A percentile compares a stretch with the other conserved stretches of the same genome.
Conservation (phyloP, 2,329 filamentous ascomycete genomes). For the Fusarium gaditjirri region DNA sequence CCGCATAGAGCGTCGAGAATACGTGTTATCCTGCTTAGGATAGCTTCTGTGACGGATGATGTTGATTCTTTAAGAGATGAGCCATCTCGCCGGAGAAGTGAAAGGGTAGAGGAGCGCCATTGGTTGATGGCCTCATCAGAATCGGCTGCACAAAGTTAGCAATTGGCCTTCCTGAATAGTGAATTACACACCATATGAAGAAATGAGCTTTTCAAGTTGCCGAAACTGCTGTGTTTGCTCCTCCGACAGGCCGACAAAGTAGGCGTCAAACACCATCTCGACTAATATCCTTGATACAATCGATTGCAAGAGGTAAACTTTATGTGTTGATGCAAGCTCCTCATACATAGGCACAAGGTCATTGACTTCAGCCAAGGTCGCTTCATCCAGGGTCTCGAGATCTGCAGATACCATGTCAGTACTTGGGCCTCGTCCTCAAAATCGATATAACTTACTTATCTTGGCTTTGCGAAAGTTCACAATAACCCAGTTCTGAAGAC, state of each 20-base stretch:
- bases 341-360: conserved; percentile 68
- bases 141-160: conserved; percentile 45
- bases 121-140: conserved; percentile 68
- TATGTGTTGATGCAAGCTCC: conserved; percentile 63
- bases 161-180: neutral
- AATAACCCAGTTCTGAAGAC: conserved; percentile 80
- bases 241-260: conserved; percentile 70
- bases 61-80: conserved; percentile 59
- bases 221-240: conserved; percentile 63
- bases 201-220: conserved; percentile 56
- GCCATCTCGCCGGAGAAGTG: conserved; percentile 66
- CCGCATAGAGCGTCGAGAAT: conserved; percentile 63
- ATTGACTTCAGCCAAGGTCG: conserved; percentile 55
- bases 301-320: conserved; percentile 71
- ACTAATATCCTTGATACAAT: conserved; percentile 69
- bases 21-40: conserved; percentile 59
- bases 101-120: conserved; percentile 73
- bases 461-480: conserved; percentile 73
- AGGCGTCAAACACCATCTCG: conserved; percentile 69
- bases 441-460: conserved; percentile 55
- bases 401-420: conserved; percentile 49
- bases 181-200: conserved; percentile 40
- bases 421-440: neutral
- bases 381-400: conserved; percentile 54
- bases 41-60: conserved; percentile 52